phyloP scores from a whole-genome alignment of 2,329 filamentous ascomycete genomes.

The Xylaria sp. region DNA sequence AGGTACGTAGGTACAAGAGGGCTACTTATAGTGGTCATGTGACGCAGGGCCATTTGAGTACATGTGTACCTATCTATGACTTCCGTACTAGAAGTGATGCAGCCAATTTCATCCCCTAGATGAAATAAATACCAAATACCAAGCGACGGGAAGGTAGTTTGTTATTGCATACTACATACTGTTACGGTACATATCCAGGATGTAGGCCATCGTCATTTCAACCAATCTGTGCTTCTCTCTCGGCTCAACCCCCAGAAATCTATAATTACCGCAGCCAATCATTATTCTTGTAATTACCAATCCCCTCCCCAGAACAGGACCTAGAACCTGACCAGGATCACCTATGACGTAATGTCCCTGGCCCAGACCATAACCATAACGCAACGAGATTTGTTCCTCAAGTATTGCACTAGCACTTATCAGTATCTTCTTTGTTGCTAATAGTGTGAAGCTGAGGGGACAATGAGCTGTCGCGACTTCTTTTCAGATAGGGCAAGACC shows the following conservation, averaged over 20 bases:
- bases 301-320: too few relatives aligned
- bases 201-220: constrained; percentile 2
- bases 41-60: background rate
- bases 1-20: too few relatives aligned
- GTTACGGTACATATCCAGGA: too few relatives aligned
- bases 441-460: background rate
- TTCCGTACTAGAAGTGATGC: background rate
- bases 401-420: background rate
- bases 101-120: too few relatives aligned
- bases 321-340: background rate
- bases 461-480: background rate
- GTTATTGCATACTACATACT: background rate
- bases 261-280: constrained; percentile 19
- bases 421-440: background rate
- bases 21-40: too few relatives aligned
- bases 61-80: too few relatives aligned
- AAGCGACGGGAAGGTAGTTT: too few relatives aligned
- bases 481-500: background rate
- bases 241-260: background rate
- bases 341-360: constrained; percentile 26
- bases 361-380: background rate
- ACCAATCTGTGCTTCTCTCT: background rate
- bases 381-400: background rate
- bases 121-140: too few relatives aligned
- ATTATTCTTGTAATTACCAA: constrained; percentile 18